Evolutionary conservation across 306 rosid genomes (phyloP), one percentile per base, ranked within the genome.

Genomic region (Styphnolobium japonicum): DNA sequence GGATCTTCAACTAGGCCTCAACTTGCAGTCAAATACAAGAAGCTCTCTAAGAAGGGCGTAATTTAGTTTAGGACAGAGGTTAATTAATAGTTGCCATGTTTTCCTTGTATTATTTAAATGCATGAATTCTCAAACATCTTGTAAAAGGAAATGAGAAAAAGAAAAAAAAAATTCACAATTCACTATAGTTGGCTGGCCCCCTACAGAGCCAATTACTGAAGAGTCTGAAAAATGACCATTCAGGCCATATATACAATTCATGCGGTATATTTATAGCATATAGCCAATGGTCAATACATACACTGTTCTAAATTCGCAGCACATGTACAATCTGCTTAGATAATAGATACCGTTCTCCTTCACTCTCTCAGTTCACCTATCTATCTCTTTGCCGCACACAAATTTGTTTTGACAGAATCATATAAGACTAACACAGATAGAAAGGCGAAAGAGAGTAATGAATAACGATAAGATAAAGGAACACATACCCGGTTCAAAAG

Each of bases 1-100:
- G 80, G 97, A 94, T 91, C 95, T 94, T 83, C 93, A 91, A 64
- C 75, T 94, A 76, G 92, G 90, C 68, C 84, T 94, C 31, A 84
- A 84, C 51, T 73, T 86, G 85, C 49, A 86, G 8, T 74, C 92
- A 21, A 79, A 84, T 51, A 72, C 87, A 74, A 75, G 51, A 77
- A 85, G 84, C 77, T 83, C 82, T 16, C 42, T 85, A 11, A 84
- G 84, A 53, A 87, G 87, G 88, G 57, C 60, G 21, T 84, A 61
- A 36, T 67, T 51, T 64, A 70, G 65, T 79, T 43, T 45, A 86
- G 39, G 48, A 31, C 4, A 72, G 18, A 56, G 69, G 27, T 64
- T 61, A 37, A 0, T 72, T 42, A 64, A 25, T 22, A 71, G 34
- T 65, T 77, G 62, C 57, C 31, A 40, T 71, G 64, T 65, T 70